Percentiles rank a stretch among this genome's conserved stretches.
Conservation (phyloP, 345 rosid species). For the Lumnitzera racemosa region DNA sequence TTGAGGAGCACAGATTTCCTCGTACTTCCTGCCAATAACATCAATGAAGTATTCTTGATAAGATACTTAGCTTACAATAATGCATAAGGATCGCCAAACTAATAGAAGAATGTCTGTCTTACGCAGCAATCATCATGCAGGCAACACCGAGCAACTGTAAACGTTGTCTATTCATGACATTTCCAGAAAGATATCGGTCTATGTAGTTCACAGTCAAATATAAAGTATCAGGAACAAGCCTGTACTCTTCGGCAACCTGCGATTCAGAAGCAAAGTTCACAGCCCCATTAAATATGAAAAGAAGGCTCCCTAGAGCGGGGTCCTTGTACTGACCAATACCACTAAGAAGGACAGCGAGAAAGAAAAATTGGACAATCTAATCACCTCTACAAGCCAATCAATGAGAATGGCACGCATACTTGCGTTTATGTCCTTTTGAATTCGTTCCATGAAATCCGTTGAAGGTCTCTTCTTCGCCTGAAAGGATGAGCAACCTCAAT, state of each 20-base stretch:
- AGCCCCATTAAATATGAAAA: no score
- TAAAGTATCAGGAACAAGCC: slow-evolving; percentile 83
- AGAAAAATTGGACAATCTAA: background rate
- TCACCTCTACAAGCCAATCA: slow-evolving; percentile 98
- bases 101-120: slow-evolving; percentile 13
- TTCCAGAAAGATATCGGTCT: slow-evolving; percentile 92
- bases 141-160: slow-evolving; percentile 89
- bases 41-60: slow-evolving; percentile 8
- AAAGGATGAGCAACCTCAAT: no score
- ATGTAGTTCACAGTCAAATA: slow-evolving; percentile 77
- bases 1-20: slow-evolving; percentile 87
- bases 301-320: no score
- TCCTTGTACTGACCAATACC: no score
- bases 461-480: slow-evolving; percentile 81
- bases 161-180: slow-evolving; percentile 61
- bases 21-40: slow-evolving; percentile 59
- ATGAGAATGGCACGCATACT: slow-evolving; percentile 83
- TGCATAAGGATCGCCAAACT: no score
- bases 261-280: slow-evolving; percentile 4
- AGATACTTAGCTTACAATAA: background rate
- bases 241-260: slow-evolving; percentile 96
- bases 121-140: slow-evolving; percentile 96
- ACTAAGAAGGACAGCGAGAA: background rate
- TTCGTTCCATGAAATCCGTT: slow-evolving; percentile 62
- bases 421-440: slow-evolving; percentile 74